A percentile compares a stretch with the other conserved stretches of the same genome.
These are phyloP conservation scores for Phaffia rhodozyma DNA, from an alignment of 1,284 basidiomycete genomes.

Conservation along the genomic window DNA sequence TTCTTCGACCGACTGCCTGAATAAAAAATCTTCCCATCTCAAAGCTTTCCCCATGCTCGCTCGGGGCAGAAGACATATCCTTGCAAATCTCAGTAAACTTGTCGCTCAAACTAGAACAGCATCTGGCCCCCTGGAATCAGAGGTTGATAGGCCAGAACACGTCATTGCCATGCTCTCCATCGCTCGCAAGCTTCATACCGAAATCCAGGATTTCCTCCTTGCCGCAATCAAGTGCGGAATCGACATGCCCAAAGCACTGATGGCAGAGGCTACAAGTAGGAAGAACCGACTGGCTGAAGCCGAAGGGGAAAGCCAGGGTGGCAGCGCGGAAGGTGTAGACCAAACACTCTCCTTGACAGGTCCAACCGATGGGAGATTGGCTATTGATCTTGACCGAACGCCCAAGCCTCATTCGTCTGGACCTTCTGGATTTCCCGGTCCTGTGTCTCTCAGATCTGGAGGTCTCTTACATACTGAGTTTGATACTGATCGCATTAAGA, in stretches of 20 bases:
- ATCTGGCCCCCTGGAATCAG: conserved; percentile 38
- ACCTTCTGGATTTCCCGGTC: conserved; percentile 18
- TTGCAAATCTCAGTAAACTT: conserved; percentile 68
- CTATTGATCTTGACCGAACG: conserved; percentile 2
- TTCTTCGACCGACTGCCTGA: conserved; percentile 70
- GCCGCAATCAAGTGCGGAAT: conserved; percentile 69
- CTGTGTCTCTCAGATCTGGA: conserved; percentile 19
- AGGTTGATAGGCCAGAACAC: conserved; percentile 23
- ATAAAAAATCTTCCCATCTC: conserved; percentile 65
- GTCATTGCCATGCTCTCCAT: conserved; percentile 36
- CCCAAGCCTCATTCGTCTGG: conserved; percentile 3
- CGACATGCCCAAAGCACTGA: conserved; percentile 45
- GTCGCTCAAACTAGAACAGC: conserved; percentile 73
- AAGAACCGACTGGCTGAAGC: not conserved
- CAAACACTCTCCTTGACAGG: not conserved
- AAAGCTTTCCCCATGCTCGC: conserved; percentile 54
- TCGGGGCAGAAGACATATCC: conserved; percentile 66
- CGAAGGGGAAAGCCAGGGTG: not conserved
- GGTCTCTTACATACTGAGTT: conserved; percentile 11
- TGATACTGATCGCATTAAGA: no score
- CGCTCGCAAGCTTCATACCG: conserved; percentile 36
- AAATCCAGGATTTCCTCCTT: conserved; percentile 41
- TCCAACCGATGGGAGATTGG: not conserved
- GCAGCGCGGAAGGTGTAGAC: not conserved
- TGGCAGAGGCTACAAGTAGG: not conserved